Conservation (phyloP, 768 basidiomycete genomes). For the Chlorophyllum brunneum region DNA sequence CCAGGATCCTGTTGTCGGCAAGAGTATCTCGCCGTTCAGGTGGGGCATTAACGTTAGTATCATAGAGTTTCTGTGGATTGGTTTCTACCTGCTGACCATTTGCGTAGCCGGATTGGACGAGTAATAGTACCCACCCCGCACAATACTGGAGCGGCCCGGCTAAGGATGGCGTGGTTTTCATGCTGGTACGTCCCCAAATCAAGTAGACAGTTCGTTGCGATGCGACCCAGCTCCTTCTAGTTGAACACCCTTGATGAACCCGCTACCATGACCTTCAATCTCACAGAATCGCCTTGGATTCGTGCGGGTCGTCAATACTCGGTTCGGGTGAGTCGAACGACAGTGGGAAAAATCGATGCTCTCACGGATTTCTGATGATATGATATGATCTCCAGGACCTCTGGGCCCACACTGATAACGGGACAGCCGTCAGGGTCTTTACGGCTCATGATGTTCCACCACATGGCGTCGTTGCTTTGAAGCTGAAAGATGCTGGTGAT, state of each 20-base stretch:
- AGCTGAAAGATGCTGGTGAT: constrained; percentile 62
- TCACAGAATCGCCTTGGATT: constrained; percentile 71
- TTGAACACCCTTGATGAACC: constrained; percentile 57
- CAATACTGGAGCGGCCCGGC: constrained; percentile 69
- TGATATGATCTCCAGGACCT: constrained; percentile 46
- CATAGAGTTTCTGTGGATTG: not conserved
- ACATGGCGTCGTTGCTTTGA: constrained; percentile 65
- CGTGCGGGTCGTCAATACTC: constrained; percentile 61
- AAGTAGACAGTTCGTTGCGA: not conserved
- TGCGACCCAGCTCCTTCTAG: constrained; percentile 24
- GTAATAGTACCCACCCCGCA: constrained; percentile 48
- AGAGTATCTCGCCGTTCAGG: constrained; percentile 61
- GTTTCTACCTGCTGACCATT: not conserved
- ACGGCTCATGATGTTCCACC: constrained; percentile 50
- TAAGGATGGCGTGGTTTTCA: constrained; percentile 61
- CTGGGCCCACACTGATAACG: constrained; percentile 70
- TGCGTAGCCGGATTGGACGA: constrained; percentile 38
- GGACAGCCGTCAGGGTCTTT: constrained; percentile 58
- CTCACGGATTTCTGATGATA: not conserved
- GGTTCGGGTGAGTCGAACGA: constrained; percentile 45
- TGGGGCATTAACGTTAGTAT: constrained; percentile 63
- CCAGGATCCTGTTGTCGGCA: constrained; percentile 61
- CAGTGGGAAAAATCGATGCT: not conserved
- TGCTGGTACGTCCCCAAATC: constrained; percentile 44
- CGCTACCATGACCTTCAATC: constrained; percentile 54